Evolutionary conservation across 2,329 filamentous ascomycete genomes (phyloP), one percentile per base, ranked within the genome.

Genomic region (Lizonia empirigonia): DNA sequence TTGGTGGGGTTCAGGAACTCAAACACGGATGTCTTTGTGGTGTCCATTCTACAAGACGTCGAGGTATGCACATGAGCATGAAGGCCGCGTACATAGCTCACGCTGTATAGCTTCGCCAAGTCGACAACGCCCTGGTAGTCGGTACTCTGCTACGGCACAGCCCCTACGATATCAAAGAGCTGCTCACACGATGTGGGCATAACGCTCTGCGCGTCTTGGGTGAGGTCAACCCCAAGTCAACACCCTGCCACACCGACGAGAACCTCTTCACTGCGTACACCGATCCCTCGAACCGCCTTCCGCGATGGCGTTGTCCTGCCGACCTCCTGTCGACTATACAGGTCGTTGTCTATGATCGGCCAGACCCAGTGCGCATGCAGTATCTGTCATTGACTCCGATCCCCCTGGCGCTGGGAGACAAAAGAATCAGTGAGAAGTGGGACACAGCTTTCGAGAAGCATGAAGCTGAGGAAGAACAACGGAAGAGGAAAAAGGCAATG

Each of bases 1-100:
- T 85, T 99, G 59, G 89, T 99, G 37, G 94, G 94, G 68, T 99
- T 93, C 91, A 86, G 89, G 67, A 99, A 99, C 74, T 97, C 93
- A 29, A 87, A 88, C 38, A 79, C 91, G 44, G 94, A 99, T 74
- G 80, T 97, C 37, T 89, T 97, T 66, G 92, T 97, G 29, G 86
- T 97, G 40, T 87, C 91, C 20, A 84, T 97, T 37, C 78, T 99
- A 55, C 90, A 96, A 69, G 89, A 94, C 77, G 91, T 96, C 29
- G 91, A 97, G 87, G 80, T 86, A 55, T 84, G 84, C 36, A 22
- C 16, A 20, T 23, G 24, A 30, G 15, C 16, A 23, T 61, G 90
- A n/a, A 3, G 10, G 36, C 8, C 24, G 2, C 24, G 27, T 15
- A 27, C 40, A 18, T 33, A 15, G 44, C 55, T 59, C 38, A 62